These are phyloP conservation scores for Venturia aucupariae DNA, from an alignment of 2,329 filamentous ascomycete species.

Conservation along the genomic window DNA sequence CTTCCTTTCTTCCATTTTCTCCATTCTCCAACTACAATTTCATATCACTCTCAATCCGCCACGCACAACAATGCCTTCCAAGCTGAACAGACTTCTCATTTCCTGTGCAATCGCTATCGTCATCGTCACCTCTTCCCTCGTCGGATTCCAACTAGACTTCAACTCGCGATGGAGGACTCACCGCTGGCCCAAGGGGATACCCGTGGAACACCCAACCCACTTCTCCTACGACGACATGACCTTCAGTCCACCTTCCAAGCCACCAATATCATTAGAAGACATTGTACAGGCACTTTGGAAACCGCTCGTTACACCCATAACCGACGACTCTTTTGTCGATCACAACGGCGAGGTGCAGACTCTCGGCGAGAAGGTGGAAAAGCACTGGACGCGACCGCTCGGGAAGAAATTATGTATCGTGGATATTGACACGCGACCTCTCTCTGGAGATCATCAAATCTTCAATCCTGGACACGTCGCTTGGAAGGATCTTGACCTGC, in stretches of 20 bases:
- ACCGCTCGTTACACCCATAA: conserved; percentile 8
- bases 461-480: conserved; percentile 16
- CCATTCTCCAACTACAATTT: not conserved
- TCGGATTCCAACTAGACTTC: not conserved
- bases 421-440: conserved; percentile 24
- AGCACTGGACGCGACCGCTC: conserved; percentile 20
- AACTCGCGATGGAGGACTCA: not conserved
- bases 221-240: not conserved
- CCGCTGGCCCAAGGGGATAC: not conserved
- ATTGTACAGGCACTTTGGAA: conserved; percentile 9
- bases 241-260: not conserved
- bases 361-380: not conserved
- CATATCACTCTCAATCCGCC: not conserved
- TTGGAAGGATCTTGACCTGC: conserved; percentile 19
- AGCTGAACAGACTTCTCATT: not conserved
- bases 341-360: not conserved
- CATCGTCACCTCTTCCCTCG: not conserved
- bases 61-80: not conserved
- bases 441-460: conserved; percentile 13
- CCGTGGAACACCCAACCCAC: not conserved
- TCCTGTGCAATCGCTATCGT: not conserved
- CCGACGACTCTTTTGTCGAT: conserved; percentile 1
- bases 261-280: not conserved
- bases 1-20: not conserved
- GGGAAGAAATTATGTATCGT: conserved; percentile 23